Percentiles rank a stretch among this genome's conserved stretches.
phyloP scores from a whole-genome alignment of 768 basidiomycete species.

The Mycena galericulata region DNA sequence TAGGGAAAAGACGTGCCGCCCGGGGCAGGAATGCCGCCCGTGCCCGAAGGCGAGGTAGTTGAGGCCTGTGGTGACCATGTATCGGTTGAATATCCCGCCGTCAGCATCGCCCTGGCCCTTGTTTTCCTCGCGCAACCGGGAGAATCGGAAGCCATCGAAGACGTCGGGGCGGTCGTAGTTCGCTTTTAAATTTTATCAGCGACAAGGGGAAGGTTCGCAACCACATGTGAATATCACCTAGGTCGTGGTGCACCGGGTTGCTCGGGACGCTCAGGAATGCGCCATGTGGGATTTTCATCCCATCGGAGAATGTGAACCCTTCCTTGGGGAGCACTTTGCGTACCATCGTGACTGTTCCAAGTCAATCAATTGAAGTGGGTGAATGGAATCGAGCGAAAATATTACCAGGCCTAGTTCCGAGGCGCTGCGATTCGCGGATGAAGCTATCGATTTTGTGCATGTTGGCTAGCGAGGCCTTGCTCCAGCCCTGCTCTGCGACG shows the following conservation, averaged over 20 bases:
- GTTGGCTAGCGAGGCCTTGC: conserved; percentile 51
- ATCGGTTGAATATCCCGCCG: conserved; percentile 37
- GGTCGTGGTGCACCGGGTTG: conserved; percentile 40
- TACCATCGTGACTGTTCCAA: conserved; percentile 38
- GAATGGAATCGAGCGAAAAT: no score
- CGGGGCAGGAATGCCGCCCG: conserved; percentile 32
- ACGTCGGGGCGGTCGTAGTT: conserved; percentile 48
- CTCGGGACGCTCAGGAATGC: conserved; percentile 38
- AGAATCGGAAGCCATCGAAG: conserved; percentile 65
- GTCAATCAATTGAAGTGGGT: conserved; percentile 8
- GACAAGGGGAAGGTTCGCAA: no score
- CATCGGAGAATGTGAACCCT: conserved; percentile 51
- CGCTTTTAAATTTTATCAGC: conserved; percentile 7
- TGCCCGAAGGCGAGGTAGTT: conserved; percentile 30
- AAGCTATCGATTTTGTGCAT: conserved; percentile 61
- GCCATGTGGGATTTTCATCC: conserved; percentile 45
- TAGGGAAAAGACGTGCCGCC: conserved; percentile 32
- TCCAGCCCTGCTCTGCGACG: conserved; percentile 61
- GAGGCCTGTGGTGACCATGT: conserved; percentile 27
- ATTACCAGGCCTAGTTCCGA: conserved; percentile 38
- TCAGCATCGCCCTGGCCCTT: conserved; percentile 29
- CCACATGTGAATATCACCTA: neutral
- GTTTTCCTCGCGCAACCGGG: conserved; percentile 45
- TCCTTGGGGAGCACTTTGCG: conserved; percentile 40
- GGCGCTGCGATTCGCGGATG: conserved; percentile 54